Base-by-base conservation (phyloP, 257 asterid species). In the Solanum ossicruentum region DNA sequence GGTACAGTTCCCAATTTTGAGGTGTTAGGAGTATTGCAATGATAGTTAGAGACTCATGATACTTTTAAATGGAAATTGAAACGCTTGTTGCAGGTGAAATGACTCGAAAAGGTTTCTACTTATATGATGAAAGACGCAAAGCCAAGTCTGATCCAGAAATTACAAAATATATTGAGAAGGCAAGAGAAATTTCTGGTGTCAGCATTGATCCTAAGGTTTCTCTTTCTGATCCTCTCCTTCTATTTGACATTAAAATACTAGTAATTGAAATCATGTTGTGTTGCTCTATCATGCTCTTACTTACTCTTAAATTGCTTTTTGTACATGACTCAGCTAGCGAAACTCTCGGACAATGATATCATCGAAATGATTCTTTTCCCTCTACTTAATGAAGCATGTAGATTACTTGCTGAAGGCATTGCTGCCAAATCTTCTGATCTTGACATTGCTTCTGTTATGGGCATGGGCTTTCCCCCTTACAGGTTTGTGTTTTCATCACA, bases 381-480 rank as follows among this genome's bases (percentile, higher is more conserved):
- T 0, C 95, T 92, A 88, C 98, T 97, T 88, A 97, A 97, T 7
- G 99, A 97, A 94, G 98, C 98, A 1, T 97, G 99, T 82, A 92
- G 99, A 39, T 98, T 97, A 57, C 95, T 95, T 32, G 96, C 90
- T 58, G 98, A 97, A 85, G 98, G 99, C 36, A 95, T 97, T 80
- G 97, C 92, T 23, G 94, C 93, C 86, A 95, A 97, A 88, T 95
- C 99, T 84, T 90, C 98, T 16, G 99, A 97, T 90, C 97, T 97
- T 9, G 99, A 97, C 92, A 90, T 97, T 56, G 89, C 99, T 67
- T 91, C 95, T 65, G 94, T 97, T 70, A 94, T 95, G 99, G 99
- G 99, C 87, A 92, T 94, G 97, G 99, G 99, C 12, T 97, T 94
- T 85, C 99, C 99, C 13, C 96, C 98, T 75, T 97, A 95, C 93